Conservation (phyloP, 805 yeast species). For the Ogataea allantospora region DNA sequence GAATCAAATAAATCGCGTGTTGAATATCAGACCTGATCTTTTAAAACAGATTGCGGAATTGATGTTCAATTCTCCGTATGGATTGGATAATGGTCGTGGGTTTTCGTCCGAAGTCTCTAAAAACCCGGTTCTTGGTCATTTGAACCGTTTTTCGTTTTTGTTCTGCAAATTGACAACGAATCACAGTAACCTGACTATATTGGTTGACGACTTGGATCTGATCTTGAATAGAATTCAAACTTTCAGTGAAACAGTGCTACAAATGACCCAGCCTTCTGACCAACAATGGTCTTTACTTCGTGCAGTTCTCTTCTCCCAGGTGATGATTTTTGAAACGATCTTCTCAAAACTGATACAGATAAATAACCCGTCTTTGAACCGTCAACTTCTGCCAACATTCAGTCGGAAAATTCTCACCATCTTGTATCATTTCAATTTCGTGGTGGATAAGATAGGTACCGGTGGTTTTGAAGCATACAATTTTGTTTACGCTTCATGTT, state of each 20-base stretch:
- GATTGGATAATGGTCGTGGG: constrained; percentile 22
- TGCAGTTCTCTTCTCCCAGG: constrained; percentile 44
- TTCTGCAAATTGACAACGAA: constrained; percentile 21
- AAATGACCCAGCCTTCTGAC: constrained; percentile 18
- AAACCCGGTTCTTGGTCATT: constrained; percentile 46
- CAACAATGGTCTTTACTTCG: constrained; percentile 26
- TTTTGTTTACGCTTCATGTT: constrained; percentile 50
- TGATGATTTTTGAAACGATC: constrained; percentile 51
- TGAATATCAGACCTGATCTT: constrained; percentile 17
- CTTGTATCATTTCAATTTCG: constrained; percentile 45
- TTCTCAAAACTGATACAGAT: constrained; percentile 37
- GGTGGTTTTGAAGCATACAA: constrained; percentile 67
- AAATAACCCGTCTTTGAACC: constrained; percentile 18
- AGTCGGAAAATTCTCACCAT: constrained; percentile 37
- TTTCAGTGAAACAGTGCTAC: constrained; percentile 29
- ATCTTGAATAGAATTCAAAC: constrained; percentile 27
- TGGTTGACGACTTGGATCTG: constrained; percentile 23
- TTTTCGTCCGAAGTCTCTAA: constrained; percentile 3
- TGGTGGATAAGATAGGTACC: constrained; percentile 53
- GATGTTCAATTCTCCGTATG: constrained; percentile 23
- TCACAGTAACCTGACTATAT: constrained; percentile 14
- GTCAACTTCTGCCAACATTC: constrained; percentile 18
- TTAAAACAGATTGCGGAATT: constrained; percentile 17
- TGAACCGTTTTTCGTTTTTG: constrained; percentile 48
- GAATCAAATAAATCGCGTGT: constrained; percentile 5